phyloP scores from a whole-genome alignment of 129 eudicot species.

The Escallonia rubra region DNA sequence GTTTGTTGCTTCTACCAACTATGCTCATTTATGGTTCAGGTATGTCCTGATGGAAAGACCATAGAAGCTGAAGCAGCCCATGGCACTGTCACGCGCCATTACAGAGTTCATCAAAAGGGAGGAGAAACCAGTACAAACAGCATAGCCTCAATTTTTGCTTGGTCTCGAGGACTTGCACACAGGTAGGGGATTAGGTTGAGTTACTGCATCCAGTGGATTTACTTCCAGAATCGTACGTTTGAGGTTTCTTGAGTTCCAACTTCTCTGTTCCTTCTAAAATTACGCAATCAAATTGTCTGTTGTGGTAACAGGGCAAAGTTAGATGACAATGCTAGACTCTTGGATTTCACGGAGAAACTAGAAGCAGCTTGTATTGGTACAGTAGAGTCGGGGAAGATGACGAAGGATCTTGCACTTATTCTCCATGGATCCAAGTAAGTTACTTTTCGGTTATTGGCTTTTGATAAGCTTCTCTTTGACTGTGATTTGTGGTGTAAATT shows the following conservation, averaged over 20 bases:
- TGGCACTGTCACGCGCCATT: conserved; percentile 92
- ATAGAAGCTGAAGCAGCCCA: conserved; percentile 96
- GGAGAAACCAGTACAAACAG: conserved; percentile 96
- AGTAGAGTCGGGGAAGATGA: conserved; percentile 89
- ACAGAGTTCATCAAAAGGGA: conserved; percentile 84
- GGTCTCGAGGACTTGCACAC: conserved; percentile 95
- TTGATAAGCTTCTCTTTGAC: too few species aligned
- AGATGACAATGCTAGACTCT: conserved; percentile 56
- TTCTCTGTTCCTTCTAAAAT: too few species aligned
- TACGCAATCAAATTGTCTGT: conserved; percentile 1
- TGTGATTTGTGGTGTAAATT: background rate
- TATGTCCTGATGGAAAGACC: conserved; percentile 96
- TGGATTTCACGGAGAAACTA: conserved; percentile 69
- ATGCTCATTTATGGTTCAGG: conserved; percentile 27
- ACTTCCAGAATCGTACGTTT: too few species aligned
- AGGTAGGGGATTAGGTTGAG: conserved; percentile 26
- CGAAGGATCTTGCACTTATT: conserved; percentile 93
- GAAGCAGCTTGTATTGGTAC: conserved; percentile 83
- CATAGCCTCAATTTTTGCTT: conserved; percentile 90
- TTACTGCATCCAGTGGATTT: too few species aligned
- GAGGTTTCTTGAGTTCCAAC: too few species aligned
- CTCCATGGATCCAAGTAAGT: conserved; percentile 77
- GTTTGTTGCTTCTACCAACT: background rate
- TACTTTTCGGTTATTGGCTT: background rate
- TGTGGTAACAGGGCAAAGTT: conserved; percentile 61